Conservation (phyloP, 257 asterid genomes). For the Capsicum chinense region DNA sequence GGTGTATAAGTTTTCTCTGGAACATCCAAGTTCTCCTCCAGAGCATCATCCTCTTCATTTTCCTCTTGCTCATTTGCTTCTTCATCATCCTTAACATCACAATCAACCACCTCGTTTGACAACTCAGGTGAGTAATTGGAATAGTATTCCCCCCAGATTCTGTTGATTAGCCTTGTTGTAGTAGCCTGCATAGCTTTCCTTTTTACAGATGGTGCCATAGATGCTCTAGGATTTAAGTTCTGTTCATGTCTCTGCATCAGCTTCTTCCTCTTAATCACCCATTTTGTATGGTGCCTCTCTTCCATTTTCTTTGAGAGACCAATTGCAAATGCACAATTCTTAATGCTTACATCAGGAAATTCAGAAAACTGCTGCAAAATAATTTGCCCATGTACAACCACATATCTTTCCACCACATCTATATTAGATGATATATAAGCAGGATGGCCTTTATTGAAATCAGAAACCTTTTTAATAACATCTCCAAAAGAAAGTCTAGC, state of each 20-base stretch:
- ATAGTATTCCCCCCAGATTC: slow-evolving; percentile 92
- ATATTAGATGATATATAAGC: slow-evolving; percentile 78
- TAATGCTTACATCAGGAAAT: slow-evolving; percentile 77
- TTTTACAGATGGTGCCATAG: slow-evolving; percentile 65
- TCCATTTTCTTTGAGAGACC: slow-evolving; percentile 85
- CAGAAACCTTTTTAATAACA: slow-evolving; percentile 71
- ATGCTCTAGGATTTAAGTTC: slow-evolving; percentile 86
- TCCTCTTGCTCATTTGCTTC: slow-evolving; percentile 75
- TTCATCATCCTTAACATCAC: slow-evolving; percentile 64
- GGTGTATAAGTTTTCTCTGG: slow-evolving; percentile 45
- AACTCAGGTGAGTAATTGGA: slow-evolving; percentile 78
- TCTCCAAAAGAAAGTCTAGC: slow-evolving; percentile 84
- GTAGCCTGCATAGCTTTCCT: slow-evolving; percentile 97
- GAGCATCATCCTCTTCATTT: slow-evolving; percentile 68
- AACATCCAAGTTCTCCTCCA: slow-evolving; percentile 51
- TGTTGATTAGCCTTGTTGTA: slow-evolving; percentile 75
- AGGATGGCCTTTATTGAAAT: slow-evolving; percentile 58
- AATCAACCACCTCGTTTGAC: slow-evolving; percentile 43
- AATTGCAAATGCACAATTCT: slow-evolving; percentile 67
- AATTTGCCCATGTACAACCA: slow-evolving; percentile 91
- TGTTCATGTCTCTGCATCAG: slow-evolving; percentile 51
- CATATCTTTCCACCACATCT: slow-evolving; percentile 71
- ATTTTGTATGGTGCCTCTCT: slow-evolving; percentile 85
- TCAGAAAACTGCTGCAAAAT: slow-evolving; percentile 88
- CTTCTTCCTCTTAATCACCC: slow-evolving; percentile 91